Evolutionary conservation across 805 yeast genomes (phyloP).

Genomic region (Metschnikowia similis): DNA sequence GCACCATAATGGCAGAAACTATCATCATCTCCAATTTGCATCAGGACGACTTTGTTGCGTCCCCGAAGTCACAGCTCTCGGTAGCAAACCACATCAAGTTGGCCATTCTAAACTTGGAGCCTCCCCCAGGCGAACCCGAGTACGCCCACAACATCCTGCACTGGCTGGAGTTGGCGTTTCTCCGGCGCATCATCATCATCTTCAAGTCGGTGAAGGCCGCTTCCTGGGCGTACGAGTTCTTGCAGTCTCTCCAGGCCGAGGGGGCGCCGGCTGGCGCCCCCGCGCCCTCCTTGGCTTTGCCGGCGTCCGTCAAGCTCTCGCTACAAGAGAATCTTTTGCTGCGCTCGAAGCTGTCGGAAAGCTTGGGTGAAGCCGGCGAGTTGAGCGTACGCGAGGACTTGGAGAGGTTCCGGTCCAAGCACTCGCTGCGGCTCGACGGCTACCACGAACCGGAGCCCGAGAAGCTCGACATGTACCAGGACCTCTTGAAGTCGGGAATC

Average conservation of each 20-base stretch:
- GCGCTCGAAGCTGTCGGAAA: slow-evolving; percentile 30
- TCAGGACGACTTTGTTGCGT: slow-evolving; percentile 27
- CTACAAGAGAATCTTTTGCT: slow-evolving; percentile 37
- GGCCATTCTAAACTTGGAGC: slow-evolving; percentile 24
- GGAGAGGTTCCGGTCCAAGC: slow-evolving; percentile 22
- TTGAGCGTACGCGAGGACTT: slow-evolving; percentile 21
- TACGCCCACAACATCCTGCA: slow-evolving; percentile 26
- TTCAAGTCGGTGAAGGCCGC: slow-evolving; percentile 30
- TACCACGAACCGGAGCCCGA: slow-evolving; percentile 37
- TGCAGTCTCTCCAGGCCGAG: slow-evolving; percentile 11
- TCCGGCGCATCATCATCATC: slow-evolving; percentile 35
- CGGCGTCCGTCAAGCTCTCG: slow-evolving; percentile 23
- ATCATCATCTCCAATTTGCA: slow-evolving; percentile 34
- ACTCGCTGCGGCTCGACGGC: slow-evolving; percentile 8
- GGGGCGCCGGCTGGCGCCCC: too few relatives aligned
- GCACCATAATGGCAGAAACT: slow-evolving; percentile 21
- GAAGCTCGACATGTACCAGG: slow-evolving; percentile 24
- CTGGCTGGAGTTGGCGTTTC: slow-evolving; percentile 39
- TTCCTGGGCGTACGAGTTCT: slow-evolving; percentile 18
- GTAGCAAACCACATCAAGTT: slow-evolving; percentile 34
- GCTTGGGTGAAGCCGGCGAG: slow-evolving; percentile 14
- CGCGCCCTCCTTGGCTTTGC: slow-evolving; percentile 6
- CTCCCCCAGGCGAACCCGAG: slow-evolving; percentile 5
- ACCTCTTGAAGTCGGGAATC: slow-evolving; percentile 30
- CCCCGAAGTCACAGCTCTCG: slow-evolving; percentile 18